These are phyloP conservation scores for Phytophthora hibernalis DNA, from an alignment of 352 stramenopile genomes.

Conservation along the genomic window DNA sequence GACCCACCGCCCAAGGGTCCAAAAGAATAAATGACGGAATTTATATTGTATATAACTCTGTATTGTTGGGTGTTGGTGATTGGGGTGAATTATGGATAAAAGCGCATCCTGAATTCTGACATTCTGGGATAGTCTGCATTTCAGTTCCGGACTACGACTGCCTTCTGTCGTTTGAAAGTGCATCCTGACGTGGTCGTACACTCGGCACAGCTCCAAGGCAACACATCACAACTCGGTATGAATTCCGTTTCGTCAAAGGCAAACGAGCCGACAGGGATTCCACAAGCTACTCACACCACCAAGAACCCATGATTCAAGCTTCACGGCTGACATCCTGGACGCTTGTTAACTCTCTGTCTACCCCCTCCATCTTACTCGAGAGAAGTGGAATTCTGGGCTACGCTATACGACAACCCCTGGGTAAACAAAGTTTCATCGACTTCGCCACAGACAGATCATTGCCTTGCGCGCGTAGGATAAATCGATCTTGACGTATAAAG, in stretches of 20 bases:
- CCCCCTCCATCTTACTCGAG: too few relatives aligned
- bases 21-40: not conserved
- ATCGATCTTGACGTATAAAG: too few relatives aligned
- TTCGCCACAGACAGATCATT: too few relatives aligned
- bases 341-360: slow-evolving; percentile 21
- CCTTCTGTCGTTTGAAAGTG: not conserved
- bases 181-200: not conserved
- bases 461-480: too few relatives aligned
- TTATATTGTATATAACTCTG: not conserved
- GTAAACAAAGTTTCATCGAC: too few relatives aligned
- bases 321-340: too few relatives aligned
- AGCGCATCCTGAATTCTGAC: not conserved
- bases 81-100: not conserved
- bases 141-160: not conserved
- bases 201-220: not conserved
- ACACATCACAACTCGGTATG: not conserved
- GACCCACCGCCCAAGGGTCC: not conserved
- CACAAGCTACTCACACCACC: not conserved
- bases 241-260: not conserved
- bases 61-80: not conserved
- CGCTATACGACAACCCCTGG: too few relatives aligned
- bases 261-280: not conserved
- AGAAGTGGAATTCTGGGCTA: too few relatives aligned
- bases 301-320: not conserved
- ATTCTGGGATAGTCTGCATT: not conserved